Evolutionary conservation across 192 early-diverging fungal species (phyloP).

Genomic region (Lunasporangiospora selenospora): DNA sequence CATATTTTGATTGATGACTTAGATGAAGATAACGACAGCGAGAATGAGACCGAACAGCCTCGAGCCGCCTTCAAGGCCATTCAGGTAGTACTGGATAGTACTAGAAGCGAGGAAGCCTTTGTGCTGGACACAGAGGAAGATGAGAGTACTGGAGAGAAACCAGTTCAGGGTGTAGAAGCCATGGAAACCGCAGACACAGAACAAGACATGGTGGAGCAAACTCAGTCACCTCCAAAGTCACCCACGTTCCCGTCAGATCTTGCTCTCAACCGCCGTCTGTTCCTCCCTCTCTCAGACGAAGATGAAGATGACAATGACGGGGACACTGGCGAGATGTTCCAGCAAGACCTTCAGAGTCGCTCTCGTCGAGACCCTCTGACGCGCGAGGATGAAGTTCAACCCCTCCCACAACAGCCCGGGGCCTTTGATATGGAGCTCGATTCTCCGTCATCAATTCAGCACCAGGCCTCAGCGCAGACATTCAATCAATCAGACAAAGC

Average conservation of each 20-base stretch:
- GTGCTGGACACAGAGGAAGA: conserved; percentile 5
- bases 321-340: background rate
- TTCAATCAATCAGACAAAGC: no score
- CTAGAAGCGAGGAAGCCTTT: background rate
- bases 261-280: conserved; percentile 16
- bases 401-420: no score
- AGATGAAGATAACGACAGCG: background rate
- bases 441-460: no score
- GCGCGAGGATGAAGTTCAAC: no score
- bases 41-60: no score
- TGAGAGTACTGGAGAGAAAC: background rate
- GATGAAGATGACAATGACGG: conserved; percentile 11
- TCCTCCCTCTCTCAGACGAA: background rate
- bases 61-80: no score
- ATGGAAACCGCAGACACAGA: no score
- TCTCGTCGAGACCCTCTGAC: background rate
- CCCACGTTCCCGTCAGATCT: conserved; percentile 41
- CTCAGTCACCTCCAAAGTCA: conserved; percentile 7
- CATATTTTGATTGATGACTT: conserved; percentile 27
- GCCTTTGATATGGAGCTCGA: no score
- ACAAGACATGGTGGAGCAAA: no score
- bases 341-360: background rate
- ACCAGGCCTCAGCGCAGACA: no score
- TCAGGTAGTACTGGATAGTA: background rate
- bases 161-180: no score